Base-by-base conservation (phyloP, 2,329 filamentous ascomycete species). In the Diaporthe sp. region DNA sequence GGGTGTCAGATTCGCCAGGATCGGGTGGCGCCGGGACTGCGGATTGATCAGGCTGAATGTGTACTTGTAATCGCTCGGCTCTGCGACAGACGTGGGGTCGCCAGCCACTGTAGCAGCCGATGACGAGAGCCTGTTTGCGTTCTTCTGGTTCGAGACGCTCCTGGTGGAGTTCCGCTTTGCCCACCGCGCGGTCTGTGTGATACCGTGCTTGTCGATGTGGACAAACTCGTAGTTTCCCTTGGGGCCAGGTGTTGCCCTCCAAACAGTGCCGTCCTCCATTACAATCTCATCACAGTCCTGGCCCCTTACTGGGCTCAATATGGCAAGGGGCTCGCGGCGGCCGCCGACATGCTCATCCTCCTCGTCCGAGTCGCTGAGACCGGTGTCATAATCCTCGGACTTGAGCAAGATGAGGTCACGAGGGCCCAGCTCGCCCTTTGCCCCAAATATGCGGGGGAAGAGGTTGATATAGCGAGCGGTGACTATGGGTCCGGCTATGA, bases 1-100 rank as follows among this genome's bases (percentile, higher is more conserved):
- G 17, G 88, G 88, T 4, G 90, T 92, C 60, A 96, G 86, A 2
- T 89, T 91, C 0, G 93, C 94, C 84, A 96, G 89, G 80, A 96
- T 90, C 6, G 94, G 94, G 81, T 96, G 94, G 17, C 92, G 90
- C 47, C 93, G 88, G 12, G 90, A 90, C 63, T 89, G 89, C 0
- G 93, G 90, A 79, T 94, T 91, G 79, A 96, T 92, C 77, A 95
- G 91, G 84, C 93, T 95, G 82, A 96, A 96, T 12, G 91, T 94
- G 85, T 92, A 96, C 65, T 71, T 74, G 13, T 80, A 79, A 15
- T 80, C 79, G 34, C 71, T 47, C 9, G 78, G 77, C 0, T 81
- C 81, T n/a, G 25, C 17, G 75, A 79, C 79, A 72, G 78, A 71
- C 25, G 79, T 17, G 68, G 71, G 17, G 63, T 49, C 77, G 73